Conservation (phyloP, 2,329 filamentous ascomycete genomes). For the Gaeumannomyces tritici region DNA sequence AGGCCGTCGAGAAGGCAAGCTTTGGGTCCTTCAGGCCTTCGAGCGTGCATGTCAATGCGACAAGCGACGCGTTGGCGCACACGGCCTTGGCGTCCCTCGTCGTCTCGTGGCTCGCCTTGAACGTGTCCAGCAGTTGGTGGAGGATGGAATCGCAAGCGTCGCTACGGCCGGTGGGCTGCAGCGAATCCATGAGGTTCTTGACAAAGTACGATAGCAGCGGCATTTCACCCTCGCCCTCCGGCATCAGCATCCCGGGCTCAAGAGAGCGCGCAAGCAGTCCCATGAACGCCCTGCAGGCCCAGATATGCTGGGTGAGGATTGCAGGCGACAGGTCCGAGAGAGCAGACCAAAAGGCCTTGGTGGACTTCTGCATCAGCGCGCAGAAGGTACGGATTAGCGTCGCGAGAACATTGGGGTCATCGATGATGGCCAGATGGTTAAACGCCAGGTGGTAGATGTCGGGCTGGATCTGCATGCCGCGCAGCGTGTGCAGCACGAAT, state of each 20-base stretch:
- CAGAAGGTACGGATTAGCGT: conserved; percentile 63
- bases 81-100: conserved; percentile 48
- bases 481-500: conserved; percentile 67
- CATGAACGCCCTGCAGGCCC: conserved; percentile 59
- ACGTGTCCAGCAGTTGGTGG: conserved; percentile 60
- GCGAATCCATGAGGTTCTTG: conserved; percentile 64
- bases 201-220: conserved; percentile 71
- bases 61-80: conserved; percentile 56
- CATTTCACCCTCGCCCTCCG: conserved; percentile 41
- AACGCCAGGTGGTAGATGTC: conserved; percentile 57
- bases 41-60: conserved; percentile 46
- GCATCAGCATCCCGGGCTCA: conserved; percentile 38
- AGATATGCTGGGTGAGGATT: conserved; percentile 75
- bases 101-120: conserved; percentile 43
- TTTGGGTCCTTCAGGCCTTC: conserved; percentile 42
- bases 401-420: conserved; percentile 49
- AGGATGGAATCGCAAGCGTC: conserved; percentile 74
- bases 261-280: conserved; percentile 53
- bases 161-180: conserved; percentile 65
- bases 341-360: conserved; percentile 79
- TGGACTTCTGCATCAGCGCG: conserved; percentile 62
- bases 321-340: conserved; percentile 73
- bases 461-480: conserved; percentile 68
- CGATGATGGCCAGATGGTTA: conserved; percentile 35
- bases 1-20: conserved; percentile 6